Evolutionary conservation across 345 rosid genomes (phyloP).

Genomic region (Eucalyptus curtisii): DNA sequence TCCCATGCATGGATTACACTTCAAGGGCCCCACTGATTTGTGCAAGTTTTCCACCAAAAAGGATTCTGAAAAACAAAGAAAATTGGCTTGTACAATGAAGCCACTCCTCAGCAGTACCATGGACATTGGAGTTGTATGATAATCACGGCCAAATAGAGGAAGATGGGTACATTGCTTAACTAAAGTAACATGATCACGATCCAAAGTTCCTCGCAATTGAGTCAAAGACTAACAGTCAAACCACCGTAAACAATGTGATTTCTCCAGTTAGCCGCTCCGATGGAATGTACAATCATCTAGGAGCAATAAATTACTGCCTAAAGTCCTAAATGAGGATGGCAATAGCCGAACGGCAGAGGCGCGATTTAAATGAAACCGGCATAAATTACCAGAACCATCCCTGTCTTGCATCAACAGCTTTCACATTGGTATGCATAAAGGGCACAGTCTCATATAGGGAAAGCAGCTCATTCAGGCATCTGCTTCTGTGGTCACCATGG

Average conservation of each 20-base stretch:
- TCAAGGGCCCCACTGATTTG: background rate
- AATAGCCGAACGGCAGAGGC: background rate
- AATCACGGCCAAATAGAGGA: background rate
- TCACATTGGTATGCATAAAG: background rate
- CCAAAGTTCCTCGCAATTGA: background rate
- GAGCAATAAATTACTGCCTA: background rate
- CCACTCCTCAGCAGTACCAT: background rate
- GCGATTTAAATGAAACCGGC: background rate
- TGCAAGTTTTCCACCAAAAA: background rate
- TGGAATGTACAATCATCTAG: background rate
- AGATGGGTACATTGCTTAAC: background rate
- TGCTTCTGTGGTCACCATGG: background rate
- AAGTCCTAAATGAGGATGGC: background rate
- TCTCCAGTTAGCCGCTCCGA: background rate
- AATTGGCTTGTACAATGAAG: background rate
- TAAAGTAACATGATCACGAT: background rate
- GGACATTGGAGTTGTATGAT: background rate
- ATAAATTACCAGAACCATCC: slow-evolving; percentile 4
- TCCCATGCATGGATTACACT: background rate
- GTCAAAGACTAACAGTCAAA: background rate
- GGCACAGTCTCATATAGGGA: slow-evolving; percentile 3
- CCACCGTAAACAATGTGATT: background rate
- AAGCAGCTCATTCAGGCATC: slow-evolving; percentile 7
- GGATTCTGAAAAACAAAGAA: background rate
- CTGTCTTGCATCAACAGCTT: slow-evolving; percentile 5